Evolutionary conservation across 2,329 filamentous ascomycete species (phyloP).

Genomic region (Fusarium nisikadoi): DNA sequence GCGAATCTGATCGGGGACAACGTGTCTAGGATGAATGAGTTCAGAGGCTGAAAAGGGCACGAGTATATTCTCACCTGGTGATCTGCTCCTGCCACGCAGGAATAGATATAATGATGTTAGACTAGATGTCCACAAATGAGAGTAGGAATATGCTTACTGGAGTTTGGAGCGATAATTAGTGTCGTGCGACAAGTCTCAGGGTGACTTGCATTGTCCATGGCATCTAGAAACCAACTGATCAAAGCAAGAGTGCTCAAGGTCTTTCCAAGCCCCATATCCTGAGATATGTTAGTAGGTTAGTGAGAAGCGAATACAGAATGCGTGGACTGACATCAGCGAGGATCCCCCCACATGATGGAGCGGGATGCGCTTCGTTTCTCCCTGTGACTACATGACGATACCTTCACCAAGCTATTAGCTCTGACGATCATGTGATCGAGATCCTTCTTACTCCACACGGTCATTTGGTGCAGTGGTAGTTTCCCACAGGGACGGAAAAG

Average conservation of each 20-base stretch:
- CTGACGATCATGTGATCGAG: rapidly evolving
- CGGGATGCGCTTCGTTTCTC: background rate
- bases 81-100: background rate
- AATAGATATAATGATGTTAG: background rate
- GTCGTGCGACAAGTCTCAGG: background rate
- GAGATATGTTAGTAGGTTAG: rapidly evolving
- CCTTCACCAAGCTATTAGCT: background rate
- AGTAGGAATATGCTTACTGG: background rate
- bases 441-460: background rate
- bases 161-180: background rate
- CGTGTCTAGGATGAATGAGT: background rate
- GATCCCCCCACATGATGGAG: background rate
- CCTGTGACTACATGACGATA: background rate
- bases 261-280: constrained; percentile 1
- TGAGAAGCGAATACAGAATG: rapidly evolving
- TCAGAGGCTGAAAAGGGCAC: rapidly evolving
- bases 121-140: rapidly evolving
- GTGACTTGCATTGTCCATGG: rapidly evolving
- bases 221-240: background rate
- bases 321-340: background rate
- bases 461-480: background rate
- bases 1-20: background rate
- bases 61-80: rapidly evolving
- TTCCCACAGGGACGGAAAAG: background rate
- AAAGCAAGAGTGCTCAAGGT: background rate